Conservation (phyloP, 1,284 basidiomycete species). For the Ustilago trichophora region DNA sequence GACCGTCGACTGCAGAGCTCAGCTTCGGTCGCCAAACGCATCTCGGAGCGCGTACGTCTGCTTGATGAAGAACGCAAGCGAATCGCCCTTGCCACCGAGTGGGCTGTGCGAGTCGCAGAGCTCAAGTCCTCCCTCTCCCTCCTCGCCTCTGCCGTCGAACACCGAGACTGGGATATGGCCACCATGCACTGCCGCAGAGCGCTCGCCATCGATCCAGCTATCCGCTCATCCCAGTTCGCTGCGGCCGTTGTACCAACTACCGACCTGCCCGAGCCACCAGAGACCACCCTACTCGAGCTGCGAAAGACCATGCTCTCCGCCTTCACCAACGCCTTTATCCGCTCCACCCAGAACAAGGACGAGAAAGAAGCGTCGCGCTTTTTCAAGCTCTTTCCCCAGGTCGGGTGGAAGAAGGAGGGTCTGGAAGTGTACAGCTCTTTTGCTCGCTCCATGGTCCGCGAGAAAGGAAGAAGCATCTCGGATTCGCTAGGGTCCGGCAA, state of each 20-base stretch:
- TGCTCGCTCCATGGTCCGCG: constrained; percentile 82
- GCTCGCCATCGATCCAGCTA: constrained; percentile 80
- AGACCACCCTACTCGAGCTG: constrained; percentile 80
- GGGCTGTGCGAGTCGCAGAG: constrained; percentile 85
- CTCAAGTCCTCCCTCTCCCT: constrained; percentile 86
- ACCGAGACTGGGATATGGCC: constrained; percentile 93
- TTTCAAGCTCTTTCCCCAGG: constrained; percentile 94
- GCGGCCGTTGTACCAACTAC: constrained; percentile 87
- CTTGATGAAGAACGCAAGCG: constrained; percentile 90
- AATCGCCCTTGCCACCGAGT: constrained; percentile 82
- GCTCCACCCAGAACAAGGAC: constrained; percentile 74
- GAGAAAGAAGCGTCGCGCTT: constrained; percentile 84
- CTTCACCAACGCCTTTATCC: constrained; percentile 84
- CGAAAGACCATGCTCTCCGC: constrained; percentile 79
- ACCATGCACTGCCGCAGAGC: constrained; percentile 88
- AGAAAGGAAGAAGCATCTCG: constrained; percentile 42
- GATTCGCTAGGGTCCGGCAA: constrained; percentile 39
- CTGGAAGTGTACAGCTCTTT: constrained; percentile 92
- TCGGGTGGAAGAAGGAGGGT: constrained; percentile 83
- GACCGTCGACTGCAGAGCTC: constrained; percentile 74
- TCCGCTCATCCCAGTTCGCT: constrained; percentile 85
- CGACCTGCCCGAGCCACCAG: constrained; percentile 83
- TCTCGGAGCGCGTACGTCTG: constrained; percentile 84
- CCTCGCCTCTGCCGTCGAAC: constrained; percentile 80
- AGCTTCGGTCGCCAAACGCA: constrained; percentile 83